phyloP scores from a whole-genome alignment of 1,284 basidiomycete species.

The Xerocomus amazonicus region DNA sequence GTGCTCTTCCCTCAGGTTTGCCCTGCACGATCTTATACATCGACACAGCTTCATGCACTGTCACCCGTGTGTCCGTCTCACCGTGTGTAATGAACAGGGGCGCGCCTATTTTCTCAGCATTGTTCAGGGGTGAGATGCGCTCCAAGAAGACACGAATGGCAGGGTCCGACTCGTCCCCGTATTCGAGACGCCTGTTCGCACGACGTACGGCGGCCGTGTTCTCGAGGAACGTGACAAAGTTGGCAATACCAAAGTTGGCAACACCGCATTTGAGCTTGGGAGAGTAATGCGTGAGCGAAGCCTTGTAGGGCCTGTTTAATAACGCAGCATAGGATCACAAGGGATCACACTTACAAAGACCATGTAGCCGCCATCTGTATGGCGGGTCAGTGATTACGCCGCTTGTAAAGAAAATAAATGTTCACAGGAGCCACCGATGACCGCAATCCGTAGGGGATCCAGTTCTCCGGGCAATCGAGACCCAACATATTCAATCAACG shows the following conservation, averaged over 20 bases:
- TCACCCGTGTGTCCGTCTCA: conserved; percentile 37
- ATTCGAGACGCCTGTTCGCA: conserved; percentile 33
- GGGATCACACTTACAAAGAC: conserved; percentile 28
- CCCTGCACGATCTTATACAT: conserved; percentile 26
- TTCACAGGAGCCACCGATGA: conserved; percentile 38
- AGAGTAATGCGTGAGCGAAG: conserved; percentile 37
- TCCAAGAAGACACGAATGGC: conserved; percentile 33
- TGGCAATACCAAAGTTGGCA: conserved; percentile 36
- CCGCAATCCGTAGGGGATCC: conserved; percentile 33
- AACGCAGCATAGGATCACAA: neutral
- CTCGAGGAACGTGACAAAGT: conserved; percentile 36
- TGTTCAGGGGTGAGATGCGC: conserved; percentile 37
- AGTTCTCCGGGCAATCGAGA: conserved; percentile 29
- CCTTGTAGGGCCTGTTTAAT: conserved; percentile 20
- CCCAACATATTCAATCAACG: conserved; percentile 32
- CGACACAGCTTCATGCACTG: conserved; percentile 32
- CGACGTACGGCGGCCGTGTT: conserved; percentile 37
- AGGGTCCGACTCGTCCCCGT: conserved; percentile 37
- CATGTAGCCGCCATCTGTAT: conserved; percentile 37
- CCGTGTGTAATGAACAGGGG: conserved; percentile 38
- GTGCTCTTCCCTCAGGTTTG: conserved; percentile 21
- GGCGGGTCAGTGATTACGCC: conserved; percentile 1
- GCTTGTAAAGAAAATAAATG: neutral
- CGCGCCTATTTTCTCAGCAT: conserved; percentile 32
- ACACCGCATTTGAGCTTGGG: conserved; percentile 35